Evolutionary conservation across 768 basidiomycete genomes (phyloP).

Genomic region (Leccinellum rugosiceps): DNA sequence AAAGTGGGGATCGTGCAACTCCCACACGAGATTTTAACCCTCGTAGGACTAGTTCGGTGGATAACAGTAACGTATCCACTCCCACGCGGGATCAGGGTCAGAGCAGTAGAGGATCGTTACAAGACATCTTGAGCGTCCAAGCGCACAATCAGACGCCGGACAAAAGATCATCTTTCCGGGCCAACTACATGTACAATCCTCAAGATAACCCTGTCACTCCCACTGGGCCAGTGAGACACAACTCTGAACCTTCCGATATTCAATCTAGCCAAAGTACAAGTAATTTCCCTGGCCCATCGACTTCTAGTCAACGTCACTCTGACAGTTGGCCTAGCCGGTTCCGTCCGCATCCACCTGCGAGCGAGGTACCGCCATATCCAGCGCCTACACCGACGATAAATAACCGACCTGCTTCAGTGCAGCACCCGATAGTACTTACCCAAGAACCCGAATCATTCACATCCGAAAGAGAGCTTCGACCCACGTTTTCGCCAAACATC

Average conservation of each 20-base stretch:
- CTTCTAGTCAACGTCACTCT: slow-evolving; percentile 16
- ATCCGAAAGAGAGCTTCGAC: slow-evolving; percentile 48
- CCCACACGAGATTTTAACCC: slow-evolving; percentile 27
- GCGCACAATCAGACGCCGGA: slow-evolving; percentile 23
- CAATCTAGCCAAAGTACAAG: slow-evolving; percentile 9
- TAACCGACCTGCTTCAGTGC: slow-evolving; percentile 11
- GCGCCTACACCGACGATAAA: slow-evolving; percentile 25
- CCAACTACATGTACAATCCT: slow-evolving; percentile 15
- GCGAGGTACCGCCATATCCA: slow-evolving; percentile 26
- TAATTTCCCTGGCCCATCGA: slow-evolving; percentile 12
- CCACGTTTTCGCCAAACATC: slow-evolving; percentile 68
- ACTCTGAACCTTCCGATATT: slow-evolving; percentile 21
- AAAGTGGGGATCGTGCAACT: slow-evolving; percentile 26
- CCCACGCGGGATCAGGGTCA: slow-evolving; percentile 23
- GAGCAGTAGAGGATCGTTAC: slow-evolving; percentile 13
- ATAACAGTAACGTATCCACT: slow-evolving; percentile 11
- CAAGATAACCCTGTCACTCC: slow-evolving; percentile 16
- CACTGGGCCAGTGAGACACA: slow-evolving; percentile 22
- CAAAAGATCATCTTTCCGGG: slow-evolving; percentile 10
- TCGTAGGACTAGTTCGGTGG: slow-evolving; percentile 24
- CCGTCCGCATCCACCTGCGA: slow-evolving; percentile 21
- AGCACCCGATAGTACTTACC: slow-evolving; percentile 12
- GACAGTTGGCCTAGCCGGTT: slow-evolving; percentile 19
- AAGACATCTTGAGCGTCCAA: slow-evolving; percentile 14
- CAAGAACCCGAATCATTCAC: slow-evolving; percentile 47